phyloP scores from a whole-genome alignment of 2,329 filamentous ascomycete species.

The Fusarium sp. region DNA sequence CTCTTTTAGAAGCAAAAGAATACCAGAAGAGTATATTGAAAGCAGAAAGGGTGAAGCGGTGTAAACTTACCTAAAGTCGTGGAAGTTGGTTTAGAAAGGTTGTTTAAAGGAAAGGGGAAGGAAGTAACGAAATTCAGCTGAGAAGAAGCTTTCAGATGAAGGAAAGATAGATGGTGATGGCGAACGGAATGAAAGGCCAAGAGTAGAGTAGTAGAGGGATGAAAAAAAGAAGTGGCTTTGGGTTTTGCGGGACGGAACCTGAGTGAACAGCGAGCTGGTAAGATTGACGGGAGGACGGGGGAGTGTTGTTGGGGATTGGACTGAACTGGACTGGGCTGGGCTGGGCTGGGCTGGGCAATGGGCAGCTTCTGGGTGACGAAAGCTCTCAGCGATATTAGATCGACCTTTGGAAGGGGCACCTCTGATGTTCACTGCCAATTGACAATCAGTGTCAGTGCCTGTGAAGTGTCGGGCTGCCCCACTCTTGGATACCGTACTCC shows the following conservation, averaged over 20 bases:
- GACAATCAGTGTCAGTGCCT: background rate
- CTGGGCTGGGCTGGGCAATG: slow-evolving; percentile 45
- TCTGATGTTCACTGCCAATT: slow-evolving; percentile 14
- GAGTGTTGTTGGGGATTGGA: slow-evolving; percentile 16
- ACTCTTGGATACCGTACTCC: background rate
- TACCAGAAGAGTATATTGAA: background rate
- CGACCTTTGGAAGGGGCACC: slow-evolving; percentile 18
- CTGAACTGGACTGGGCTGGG: slow-evolving; percentile 38
- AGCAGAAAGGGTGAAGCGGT: slow-evolving; percentile 4
- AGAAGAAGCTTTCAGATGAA: slow-evolving; percentile 32
- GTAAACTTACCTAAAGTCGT: slow-evolving; percentile 41
- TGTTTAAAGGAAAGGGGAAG: slow-evolving; percentile 30
- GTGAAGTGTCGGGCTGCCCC: background rate
- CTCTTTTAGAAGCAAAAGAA: slow-evolving; percentile 8
- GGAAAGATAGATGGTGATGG: slow-evolving; percentile 27
- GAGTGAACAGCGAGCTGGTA: slow-evolving; percentile 32
- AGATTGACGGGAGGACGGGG: slow-evolving; percentile 27
- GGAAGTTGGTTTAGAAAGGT: slow-evolving; percentile 25
- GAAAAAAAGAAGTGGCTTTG: slow-evolving; percentile 46
- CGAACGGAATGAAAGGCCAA: slow-evolving; percentile 29
- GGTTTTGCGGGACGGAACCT: slow-evolving; percentile 37
- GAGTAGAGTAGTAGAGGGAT: slow-evolving; percentile 38
- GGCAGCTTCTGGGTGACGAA: slow-evolving; percentile 49
- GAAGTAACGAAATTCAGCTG: slow-evolving; percentile 36
- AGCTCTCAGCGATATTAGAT: slow-evolving; percentile 46